phyloP scores from a whole-genome alignment of 2,329 filamentous ascomycete genomes.

The Pseudogymnoascus sp. region DNA sequence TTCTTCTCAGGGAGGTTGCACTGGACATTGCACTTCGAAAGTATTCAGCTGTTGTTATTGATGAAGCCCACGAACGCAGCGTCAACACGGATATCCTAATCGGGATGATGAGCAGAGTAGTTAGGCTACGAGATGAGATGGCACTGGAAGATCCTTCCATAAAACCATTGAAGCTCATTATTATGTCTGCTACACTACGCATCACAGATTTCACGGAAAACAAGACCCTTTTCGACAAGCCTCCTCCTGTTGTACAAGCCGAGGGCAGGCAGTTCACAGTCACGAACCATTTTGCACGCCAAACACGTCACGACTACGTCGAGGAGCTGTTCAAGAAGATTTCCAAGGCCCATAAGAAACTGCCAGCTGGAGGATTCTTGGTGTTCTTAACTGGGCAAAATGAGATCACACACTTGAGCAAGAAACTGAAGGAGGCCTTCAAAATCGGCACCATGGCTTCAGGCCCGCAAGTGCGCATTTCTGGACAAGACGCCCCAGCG shows the following conservation, averaged over 20 bases:
- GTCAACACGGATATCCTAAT: slow-evolving; percentile 98
- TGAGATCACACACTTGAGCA: slow-evolving; percentile 80
- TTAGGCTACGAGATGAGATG: slow-evolving; percentile 72
- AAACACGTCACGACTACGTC: slow-evolving; percentile 78
- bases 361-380: slow-evolving; percentile 83
- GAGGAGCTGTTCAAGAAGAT: slow-evolving; percentile 88
- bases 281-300: slow-evolving; percentile 77
- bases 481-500: slow-evolving; percentile 67
- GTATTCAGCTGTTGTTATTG: slow-evolving; percentile 90
- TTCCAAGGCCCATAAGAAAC: slow-evolving; percentile 75
- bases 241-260: slow-evolving; percentile 78
- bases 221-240: slow-evolving; percentile 62
- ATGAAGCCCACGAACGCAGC: slow-evolving; percentile 94
- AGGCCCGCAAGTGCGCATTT: slow-evolving; percentile 63
- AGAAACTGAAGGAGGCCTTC: slow-evolving; percentile 61
- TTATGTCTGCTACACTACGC: slow-evolving; percentile 94
- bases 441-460: slow-evolving; percentile 37
- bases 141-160: slow-evolving; percentile 61
- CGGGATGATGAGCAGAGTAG: slow-evolving; percentile 89
- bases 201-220: slow-evolving; percentile 90
- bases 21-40: slow-evolving; percentile 82
- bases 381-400: slow-evolving; percentile 92
- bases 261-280: slow-evolving; percentile 91
- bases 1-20: slow-evolving; percentile 81
- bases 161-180: slow-evolving; percentile 81